phyloP scores from a whole-genome alignment of 2,329 filamentous ascomycete genomes.

The Exserohilum turcica region DNA sequence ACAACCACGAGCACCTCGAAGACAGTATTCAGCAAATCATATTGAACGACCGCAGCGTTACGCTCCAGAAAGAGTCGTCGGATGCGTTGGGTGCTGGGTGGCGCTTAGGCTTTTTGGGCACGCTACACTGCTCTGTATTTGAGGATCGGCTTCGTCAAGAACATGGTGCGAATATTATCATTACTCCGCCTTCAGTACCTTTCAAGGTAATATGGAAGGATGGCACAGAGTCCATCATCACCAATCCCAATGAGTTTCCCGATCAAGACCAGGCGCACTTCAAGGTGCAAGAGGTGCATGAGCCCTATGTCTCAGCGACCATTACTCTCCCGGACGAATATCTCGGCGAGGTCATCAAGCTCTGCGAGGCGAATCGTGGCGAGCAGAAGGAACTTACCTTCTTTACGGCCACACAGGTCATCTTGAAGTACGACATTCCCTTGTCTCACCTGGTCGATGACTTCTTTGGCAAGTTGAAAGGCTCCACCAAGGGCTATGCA shows the following conservation, averaged over 20 bases:
- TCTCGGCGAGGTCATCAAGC: conserved; percentile 89
- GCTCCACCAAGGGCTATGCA: conserved; percentile 91
- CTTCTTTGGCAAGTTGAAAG: conserved; percentile 95
- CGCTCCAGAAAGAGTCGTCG: conserved; percentile 89
- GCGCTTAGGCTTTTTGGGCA: conserved; percentile 93
- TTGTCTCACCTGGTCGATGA: conserved; percentile 92
- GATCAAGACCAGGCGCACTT: conserved; percentile 65
- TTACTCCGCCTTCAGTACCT: conserved; percentile 93
- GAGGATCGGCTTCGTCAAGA: conserved; percentile 94
- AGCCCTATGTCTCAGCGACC: conserved; percentile 79
- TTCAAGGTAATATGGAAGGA: conserved; percentile 82
- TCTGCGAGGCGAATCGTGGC: conserved; percentile 88
- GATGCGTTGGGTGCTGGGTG: conserved; percentile 93
- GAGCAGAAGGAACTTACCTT: conserved; percentile 87
- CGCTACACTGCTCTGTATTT: conserved; percentile 97
- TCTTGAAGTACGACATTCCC: conserved; percentile 89
- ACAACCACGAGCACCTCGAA: conserved; percentile 82
- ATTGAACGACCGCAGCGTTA: conserved; percentile 93
- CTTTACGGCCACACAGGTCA: conserved; percentile 90
- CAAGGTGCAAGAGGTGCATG: conserved; percentile 66
- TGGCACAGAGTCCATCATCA: conserved; percentile 77
- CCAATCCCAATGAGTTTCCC: conserved; percentile 87
- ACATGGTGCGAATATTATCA: conserved; percentile 92
- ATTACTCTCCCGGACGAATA: conserved; percentile 94
- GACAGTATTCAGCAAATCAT: conserved; percentile 94